Conservation (phyloP, 305 asterid genomes). For the Solanum hybrid region DNA sequence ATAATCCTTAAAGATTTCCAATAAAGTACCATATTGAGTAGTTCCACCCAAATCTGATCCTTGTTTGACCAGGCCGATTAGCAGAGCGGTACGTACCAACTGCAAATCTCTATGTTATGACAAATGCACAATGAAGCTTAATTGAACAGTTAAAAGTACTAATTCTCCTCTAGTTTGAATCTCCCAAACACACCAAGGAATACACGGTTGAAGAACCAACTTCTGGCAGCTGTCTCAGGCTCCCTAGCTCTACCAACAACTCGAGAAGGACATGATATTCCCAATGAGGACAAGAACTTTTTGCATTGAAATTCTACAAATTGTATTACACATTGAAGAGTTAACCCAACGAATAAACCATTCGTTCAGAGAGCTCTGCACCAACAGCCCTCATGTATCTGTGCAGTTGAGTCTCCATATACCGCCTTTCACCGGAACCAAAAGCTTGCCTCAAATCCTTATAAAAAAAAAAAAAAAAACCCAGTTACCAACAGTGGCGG, state of each 20-base stretch:
- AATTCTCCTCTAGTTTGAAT: background rate
- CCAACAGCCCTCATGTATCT: conserved; percentile 64
- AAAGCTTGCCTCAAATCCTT: conserved; percentile 68
- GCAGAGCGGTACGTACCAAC: background rate
- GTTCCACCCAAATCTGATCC: background rate
- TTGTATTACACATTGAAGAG: background rate
- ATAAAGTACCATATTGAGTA: background rate
- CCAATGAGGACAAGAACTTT: background rate
- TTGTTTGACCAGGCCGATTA: background rate
- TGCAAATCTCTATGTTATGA: background rate
- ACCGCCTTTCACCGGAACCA: conserved; percentile 46
- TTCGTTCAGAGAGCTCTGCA: conserved; percentile 58
- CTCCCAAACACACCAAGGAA: background rate
- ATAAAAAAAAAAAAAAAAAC: conserved; percentile 12
- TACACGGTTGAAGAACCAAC: background rate
- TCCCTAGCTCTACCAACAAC: background rate
- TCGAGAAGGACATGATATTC: background rate
- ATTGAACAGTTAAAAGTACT: background rate
- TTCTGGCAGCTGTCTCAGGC: background rate
- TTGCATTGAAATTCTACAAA: background rate
- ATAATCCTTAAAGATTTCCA: background rate
- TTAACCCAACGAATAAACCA: conserved; percentile 64
- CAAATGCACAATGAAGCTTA: background rate
- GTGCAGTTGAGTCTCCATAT: conserved; percentile 45
- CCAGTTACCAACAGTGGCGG: background rate